These are phyloP conservation scores for Entomortierella chlamydospora DNA, from an alignment of 192 early-diverging fungal species.

Conservation along the genomic window DNA sequence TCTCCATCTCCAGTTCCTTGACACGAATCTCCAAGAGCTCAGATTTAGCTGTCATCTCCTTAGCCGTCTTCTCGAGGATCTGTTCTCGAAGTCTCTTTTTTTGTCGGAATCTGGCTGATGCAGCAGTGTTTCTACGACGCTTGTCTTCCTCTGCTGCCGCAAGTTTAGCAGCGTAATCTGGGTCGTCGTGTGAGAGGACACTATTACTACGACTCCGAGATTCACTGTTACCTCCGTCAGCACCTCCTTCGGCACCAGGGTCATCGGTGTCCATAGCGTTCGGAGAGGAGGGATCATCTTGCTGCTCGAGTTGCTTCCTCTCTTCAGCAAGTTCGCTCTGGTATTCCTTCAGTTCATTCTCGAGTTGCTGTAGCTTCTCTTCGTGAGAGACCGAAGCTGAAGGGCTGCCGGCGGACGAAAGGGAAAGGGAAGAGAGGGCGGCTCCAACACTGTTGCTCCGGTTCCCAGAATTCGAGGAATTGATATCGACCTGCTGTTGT, in stretches of 20 bases:
- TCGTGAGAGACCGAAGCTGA: slow-evolving; percentile 18
- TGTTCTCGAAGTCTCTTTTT: slow-evolving; percentile 96
- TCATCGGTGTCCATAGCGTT: slow-evolving; percentile 16
- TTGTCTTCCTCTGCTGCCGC: slow-evolving; percentile 84
- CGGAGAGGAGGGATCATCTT: slow-evolving; percentile 11
- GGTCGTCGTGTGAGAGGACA: slow-evolving; percentile 20
- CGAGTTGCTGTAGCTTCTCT: slow-evolving; percentile 34
- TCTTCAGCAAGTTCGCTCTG: slow-evolving; percentile 29
- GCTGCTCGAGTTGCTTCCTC: slow-evolving; percentile 5
- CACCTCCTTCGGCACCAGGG: background rate
- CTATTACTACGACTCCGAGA: background rate
- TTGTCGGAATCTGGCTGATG: slow-evolving; percentile 92
- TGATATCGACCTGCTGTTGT: background rate
- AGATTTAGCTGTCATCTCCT: slow-evolving; percentile 82
- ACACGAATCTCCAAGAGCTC: slow-evolving; percentile 81
- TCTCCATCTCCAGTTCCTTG: slow-evolving; percentile 91
- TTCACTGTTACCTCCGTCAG: background rate
- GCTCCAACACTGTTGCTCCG: slow-evolving; percentile 8
- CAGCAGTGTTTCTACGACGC: slow-evolving; percentile 94
- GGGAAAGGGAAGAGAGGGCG: background rate
- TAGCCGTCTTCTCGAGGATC: slow-evolving; percentile 84
- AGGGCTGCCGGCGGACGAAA: background rate
- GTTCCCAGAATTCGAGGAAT: background rate
- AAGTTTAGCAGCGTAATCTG: slow-evolving; percentile 29
- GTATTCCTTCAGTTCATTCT: slow-evolving; percentile 39